phyloP scores from a whole-genome alignment of 2,329 filamentous ascomycete species.

The Tricladium varicosporioides region DNA sequence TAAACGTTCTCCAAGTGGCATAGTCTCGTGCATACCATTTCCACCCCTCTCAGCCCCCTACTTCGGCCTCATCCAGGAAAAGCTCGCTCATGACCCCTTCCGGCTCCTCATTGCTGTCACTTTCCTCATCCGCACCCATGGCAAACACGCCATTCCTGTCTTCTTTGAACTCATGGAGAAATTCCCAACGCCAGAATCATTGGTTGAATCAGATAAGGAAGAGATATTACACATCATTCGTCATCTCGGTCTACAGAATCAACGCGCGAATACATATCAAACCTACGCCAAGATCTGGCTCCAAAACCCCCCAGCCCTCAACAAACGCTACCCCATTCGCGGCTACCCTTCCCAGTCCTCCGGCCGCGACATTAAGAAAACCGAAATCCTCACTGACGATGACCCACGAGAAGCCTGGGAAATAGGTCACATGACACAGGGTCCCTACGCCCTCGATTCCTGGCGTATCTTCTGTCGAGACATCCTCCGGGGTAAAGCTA shows the following conservation, averaged over 20 bases:
- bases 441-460: constrained; percentile 80
- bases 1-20: constrained; percentile 23
- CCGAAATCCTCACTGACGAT: constrained; percentile 47
- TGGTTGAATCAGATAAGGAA: constrained; percentile 55
- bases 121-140: constrained; percentile 80
- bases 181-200: constrained; percentile 64
- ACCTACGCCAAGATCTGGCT: constrained; percentile 70
- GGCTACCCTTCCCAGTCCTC: constrained; percentile 52
- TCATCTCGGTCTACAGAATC: constrained; percentile 68
- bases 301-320: constrained; percentile 56
- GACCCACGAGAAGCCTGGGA: constrained; percentile 59
- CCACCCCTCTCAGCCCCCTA: constrained; percentile 59
- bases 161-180: constrained; percentile 65
- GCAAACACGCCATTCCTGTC: constrained; percentile 70
- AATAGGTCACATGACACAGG: constrained; percentile 79
- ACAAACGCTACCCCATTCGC: constrained; percentile 53
- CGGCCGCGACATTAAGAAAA: constrained; percentile 45
- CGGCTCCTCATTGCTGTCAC: constrained; percentile 78
- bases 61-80: constrained; percentile 85
- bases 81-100: constrained; percentile 72
- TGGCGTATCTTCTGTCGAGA: constrained; percentile 95
- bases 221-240: constrained; percentile 63
- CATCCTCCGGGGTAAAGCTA: constrained; percentile 62
- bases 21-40: constrained; percentile 58
- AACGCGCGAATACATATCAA: constrained; percentile 67